Conservation (phyloP, 108 stramenopile species). For the Schizochytrium sp. region DNA sequence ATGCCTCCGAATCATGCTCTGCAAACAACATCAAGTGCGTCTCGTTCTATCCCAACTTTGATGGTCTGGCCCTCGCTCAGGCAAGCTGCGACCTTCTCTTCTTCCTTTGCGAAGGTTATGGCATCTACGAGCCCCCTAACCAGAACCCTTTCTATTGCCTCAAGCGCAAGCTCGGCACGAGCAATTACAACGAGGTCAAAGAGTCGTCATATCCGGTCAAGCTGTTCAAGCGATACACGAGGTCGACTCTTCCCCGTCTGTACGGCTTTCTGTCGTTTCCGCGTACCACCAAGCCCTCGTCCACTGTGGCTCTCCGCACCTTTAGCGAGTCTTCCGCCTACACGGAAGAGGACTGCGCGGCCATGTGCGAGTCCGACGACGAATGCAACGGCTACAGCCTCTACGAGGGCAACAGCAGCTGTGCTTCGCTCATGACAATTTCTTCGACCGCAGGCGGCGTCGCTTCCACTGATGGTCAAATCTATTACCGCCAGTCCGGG, state of each 20-base stretch:
- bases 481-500: neutral
- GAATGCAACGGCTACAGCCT: neutral
- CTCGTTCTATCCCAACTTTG: neutral
- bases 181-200: neutral
- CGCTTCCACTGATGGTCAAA: neutral
- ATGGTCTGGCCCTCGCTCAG: neutral
- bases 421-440: neutral
- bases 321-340: neutral
- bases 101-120: neutral
- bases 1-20: neutral
- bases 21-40: neutral
- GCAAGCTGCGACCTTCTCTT: neutral
- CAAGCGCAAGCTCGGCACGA: neutral
- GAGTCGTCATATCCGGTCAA: neutral
- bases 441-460: neutral
- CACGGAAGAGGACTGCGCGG: neutral
- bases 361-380: neutral
- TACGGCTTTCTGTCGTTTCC: neutral
- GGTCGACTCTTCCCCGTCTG: neutral
- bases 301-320: neutral
- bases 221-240: neutral
- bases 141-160: neutral
- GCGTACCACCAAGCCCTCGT: neutral
- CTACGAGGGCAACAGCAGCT: neutral
- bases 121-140: neutral